These are phyloP conservation scores for Purpureocillium takamizusanense DNA, from an alignment of 2,329 filamentous ascomycete species.

Conservation along the genomic window DNA sequence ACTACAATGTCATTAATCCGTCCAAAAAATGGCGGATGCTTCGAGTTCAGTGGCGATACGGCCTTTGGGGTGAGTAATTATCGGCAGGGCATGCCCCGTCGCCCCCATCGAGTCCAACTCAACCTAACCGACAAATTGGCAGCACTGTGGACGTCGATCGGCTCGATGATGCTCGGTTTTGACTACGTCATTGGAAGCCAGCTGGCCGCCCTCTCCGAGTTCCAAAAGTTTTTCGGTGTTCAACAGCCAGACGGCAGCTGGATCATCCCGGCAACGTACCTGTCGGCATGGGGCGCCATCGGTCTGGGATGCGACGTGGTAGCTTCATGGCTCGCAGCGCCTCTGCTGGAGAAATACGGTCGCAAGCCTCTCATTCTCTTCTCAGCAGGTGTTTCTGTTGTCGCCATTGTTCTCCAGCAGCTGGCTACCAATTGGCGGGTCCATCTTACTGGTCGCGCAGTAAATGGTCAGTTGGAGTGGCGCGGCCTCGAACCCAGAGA, in stretches of 20 bases:
- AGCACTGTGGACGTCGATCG: conserved; percentile 19
- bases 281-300: conserved; percentile 20
- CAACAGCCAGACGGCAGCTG: conserved; percentile 13
- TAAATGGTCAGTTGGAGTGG: conserved; percentile 10
- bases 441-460: conserved; percentile 16
- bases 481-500: not conserved
- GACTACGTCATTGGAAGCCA: conserved; percentile 20
- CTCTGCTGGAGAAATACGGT: conserved; percentile 20
- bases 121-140: too few relatives aligned
- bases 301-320: conserved; percentile 16
- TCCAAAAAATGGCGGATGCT: conserved; percentile 20
- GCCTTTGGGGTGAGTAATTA: conserved; percentile 15
- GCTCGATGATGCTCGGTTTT: conserved; percentile 21
- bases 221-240: conserved; percentile 16
- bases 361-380: conserved; percentile 18
- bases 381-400: conserved; percentile 15
- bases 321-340: conserved; percentile 16
- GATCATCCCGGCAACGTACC: conserved; percentile 18
- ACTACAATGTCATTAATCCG: conserved; percentile 15
- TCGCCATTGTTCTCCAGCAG: conserved; percentile 20
- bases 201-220: conserved; percentile 18
- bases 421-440: conserved; percentile 16
- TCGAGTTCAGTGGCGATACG: conserved; percentile 12
- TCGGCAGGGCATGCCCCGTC: not conserved
- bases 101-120: too few relatives aligned